These are phyloP conservation scores for Brassica hybrid DNA, from an alignment of 441 rosid genomes.

Conservation along the genomic window DNA sequence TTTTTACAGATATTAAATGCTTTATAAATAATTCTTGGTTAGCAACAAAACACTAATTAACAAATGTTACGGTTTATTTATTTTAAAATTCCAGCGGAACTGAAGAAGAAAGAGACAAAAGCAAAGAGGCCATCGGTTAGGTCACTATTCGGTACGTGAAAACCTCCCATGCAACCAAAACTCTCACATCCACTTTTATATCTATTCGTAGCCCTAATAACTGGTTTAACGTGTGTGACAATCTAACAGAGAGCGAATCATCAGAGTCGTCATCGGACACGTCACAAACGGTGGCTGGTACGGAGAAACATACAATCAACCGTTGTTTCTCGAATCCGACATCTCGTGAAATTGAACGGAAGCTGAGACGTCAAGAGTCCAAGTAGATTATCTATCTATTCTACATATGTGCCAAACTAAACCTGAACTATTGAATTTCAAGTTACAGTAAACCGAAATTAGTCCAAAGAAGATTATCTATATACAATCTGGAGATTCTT, in stretches of 20 bases:
- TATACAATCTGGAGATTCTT: background rate
- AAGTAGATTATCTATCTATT: constrained; percentile 10
- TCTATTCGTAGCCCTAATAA: constrained; percentile 35
- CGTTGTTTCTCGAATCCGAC: constrained; percentile 57
- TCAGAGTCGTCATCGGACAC: constrained; percentile 39
- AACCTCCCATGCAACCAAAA: background rate
- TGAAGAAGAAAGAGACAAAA: constrained; percentile 57
- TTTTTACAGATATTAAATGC: background rate
- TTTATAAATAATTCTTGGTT: background rate
- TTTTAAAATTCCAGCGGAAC: constrained; percentile 47
- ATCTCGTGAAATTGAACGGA: constrained; percentile 49
- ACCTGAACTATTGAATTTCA: background rate
- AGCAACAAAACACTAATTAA: background rate
- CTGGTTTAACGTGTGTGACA: background rate
- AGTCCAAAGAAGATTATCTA: background rate
- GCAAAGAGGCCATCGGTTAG: constrained; percentile 60
- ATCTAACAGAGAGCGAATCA: constrained; percentile 57
- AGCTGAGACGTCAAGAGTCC: constrained; percentile 46
- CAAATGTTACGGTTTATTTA: background rate
- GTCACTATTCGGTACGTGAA: constrained; percentile 59
- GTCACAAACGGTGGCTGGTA: constrained; percentile 36
- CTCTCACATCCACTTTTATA: background rate
- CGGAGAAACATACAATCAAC: constrained; percentile 43
- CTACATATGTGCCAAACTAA: background rate
- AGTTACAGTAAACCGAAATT: constrained; percentile 1